A percentile compares a stretch with the other conserved stretches of the same genome.
Evolutionary conservation across 140 eudicot species (phyloP).

Genomic region (Erigeron philadelphicus): DNA sequence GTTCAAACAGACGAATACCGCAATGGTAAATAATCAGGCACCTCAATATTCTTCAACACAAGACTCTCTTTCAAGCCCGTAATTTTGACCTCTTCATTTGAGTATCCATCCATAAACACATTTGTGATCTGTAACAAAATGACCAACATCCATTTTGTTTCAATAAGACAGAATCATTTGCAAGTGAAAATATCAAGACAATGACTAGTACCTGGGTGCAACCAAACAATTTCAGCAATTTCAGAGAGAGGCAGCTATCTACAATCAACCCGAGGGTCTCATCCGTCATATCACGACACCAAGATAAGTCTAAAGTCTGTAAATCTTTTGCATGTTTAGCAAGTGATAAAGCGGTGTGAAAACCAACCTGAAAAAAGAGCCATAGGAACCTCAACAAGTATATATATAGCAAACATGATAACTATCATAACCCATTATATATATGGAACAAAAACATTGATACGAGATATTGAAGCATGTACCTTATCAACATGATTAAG

Average conservation of each 20-base stretch:
- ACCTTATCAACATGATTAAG: slow-evolving; percentile 71
- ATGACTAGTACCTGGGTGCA: slow-evolving; percentile 75
- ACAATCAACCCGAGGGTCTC: slow-evolving; percentile 86
- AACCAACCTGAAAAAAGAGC: slow-evolving; percentile 45
- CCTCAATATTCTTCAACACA: slow-evolving; percentile 45
- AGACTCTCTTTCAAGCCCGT: slow-evolving; percentile 65
- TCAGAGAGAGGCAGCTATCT: slow-evolving; percentile 62
- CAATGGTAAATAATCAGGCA: slow-evolving; percentile 56
- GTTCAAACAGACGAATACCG: slow-evolving; percentile 48
- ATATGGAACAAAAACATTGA: not conserved
- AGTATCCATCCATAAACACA: slow-evolving; percentile 62
- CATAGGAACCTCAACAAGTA: not conserved
- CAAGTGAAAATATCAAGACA: not conserved
- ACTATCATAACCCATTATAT: not conserved
- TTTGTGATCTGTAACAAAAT: slow-evolving; percentile 47
- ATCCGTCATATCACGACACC: slow-evolving; percentile 73
- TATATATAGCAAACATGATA: not conserved
- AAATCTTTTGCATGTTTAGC: slow-evolving; percentile 53
- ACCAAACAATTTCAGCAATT: slow-evolving; percentile 68
- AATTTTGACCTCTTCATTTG: slow-evolving; percentile 48
- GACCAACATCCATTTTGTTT: not conserved
- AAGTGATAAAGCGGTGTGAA: slow-evolving; percentile 73
- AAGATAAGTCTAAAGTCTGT: slow-evolving; percentile 64
- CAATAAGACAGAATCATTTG: not conserved
- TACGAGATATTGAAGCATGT: slow-evolving; percentile 12